Percentiles rank a stretch among this genome's conserved stretches.
These are phyloP conservation scores for Byssoonygena ceratinophila DNA, from an alignment of 2,329 filamentous ascomycete species.

Conservation along the genomic window DNA sequence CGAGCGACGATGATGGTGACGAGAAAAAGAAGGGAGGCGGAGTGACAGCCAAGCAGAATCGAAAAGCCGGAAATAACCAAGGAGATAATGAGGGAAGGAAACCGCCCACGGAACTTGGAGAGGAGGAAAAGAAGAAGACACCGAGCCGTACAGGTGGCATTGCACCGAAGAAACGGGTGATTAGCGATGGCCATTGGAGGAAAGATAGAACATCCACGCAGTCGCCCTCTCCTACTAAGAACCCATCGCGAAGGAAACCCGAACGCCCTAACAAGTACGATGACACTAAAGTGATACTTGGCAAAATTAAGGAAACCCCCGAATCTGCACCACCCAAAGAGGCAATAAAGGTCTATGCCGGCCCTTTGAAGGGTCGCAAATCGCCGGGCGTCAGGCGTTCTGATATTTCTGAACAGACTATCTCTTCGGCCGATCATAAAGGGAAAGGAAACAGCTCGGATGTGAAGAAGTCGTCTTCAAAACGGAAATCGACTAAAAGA, in stretches of 20 bases:
- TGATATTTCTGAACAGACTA: slow-evolving; percentile 1
- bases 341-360: slow-evolving; percentile 23
- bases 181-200: slow-evolving; percentile 82
- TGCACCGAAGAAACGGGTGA: slow-evolving; percentile 78
- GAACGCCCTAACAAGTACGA: slow-evolving; percentile 26
- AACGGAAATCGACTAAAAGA: slow-evolving; percentile 1
- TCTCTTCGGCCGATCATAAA: neutral
- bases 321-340: slow-evolving; percentile 16
- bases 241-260: slow-evolving; percentile 35
- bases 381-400: slow-evolving; percentile 18
- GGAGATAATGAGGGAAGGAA: neutral
- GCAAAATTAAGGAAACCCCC: slow-evolving; percentile 21
- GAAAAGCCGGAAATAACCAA: slow-evolving; percentile 16
- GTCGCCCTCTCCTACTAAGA: slow-evolving; percentile 29
- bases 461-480: neutral
- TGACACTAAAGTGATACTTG: slow-evolving; percentile 22
- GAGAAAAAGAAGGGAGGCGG: slow-evolving; percentile 16
- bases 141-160: slow-evolving; percentile 37
- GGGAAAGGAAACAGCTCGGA: neutral
- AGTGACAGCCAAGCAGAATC: slow-evolving; percentile 21
- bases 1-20: slow-evolving; percentile 43
- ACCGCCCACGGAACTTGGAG: neutral
- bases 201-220: slow-evolving; percentile 43
- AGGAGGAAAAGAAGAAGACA: slow-evolving; percentile 13
- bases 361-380: slow-evolving; percentile 20